phyloP scores from a whole-genome alignment of 2,329 filamentous ascomycete genomes.

The Botrytis fragariae region DNA sequence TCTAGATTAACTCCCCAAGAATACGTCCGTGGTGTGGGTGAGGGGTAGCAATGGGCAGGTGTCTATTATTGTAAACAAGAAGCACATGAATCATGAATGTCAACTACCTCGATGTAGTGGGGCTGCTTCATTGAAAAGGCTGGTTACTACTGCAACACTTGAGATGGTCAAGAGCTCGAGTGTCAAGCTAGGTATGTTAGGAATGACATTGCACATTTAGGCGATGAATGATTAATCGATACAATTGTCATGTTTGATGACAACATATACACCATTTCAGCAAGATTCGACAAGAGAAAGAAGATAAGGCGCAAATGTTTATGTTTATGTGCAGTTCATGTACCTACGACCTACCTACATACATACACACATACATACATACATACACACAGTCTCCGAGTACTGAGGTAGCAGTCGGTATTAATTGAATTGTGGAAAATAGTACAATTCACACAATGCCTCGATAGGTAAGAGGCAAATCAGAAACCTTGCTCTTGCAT shows the following conservation, averaged over 20 bases:
- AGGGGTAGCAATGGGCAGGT: background rate
- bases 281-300: background rate
- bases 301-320: background rate
- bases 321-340: background rate
- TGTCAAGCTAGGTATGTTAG: background rate
- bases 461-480: background rate
- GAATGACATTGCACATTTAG: background rate
- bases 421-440: background rate
- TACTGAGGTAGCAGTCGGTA: background rate
- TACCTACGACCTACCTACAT: background rate
- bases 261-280: background rate
- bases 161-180: background rate
- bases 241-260: background rate
- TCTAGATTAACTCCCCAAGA: background rate
- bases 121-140: background rate
- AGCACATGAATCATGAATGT: background rate
- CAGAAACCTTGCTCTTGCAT: constrained; percentile 1
- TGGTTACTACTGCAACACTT: background rate
- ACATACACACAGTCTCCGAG: background rate
- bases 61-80: background rate
- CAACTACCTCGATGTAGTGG: background rate
- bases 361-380: background rate
- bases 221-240: background rate
- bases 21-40: background rate
- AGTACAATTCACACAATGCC: background rate